Evolutionary conservation across 2,329 filamentous ascomycete species (phyloP).

Genomic region (Verruconis gallopava): DNA sequence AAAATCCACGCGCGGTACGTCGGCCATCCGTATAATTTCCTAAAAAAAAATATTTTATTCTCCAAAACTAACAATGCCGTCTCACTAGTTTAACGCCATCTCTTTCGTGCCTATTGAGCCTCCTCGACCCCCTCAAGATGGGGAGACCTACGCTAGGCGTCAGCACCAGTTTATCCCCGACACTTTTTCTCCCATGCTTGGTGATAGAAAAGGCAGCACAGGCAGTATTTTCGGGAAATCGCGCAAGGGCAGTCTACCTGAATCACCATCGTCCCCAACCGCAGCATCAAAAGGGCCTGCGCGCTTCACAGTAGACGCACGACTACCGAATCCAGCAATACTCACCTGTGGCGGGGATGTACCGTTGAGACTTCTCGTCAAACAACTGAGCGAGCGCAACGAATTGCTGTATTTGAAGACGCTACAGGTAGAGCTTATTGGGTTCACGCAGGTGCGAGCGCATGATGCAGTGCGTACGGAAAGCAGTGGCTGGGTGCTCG

Average conservation of each 20-base stretch:
- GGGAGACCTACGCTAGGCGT: slow-evolving; percentile 75
- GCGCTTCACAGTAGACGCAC: slow-evolving; percentile 64
- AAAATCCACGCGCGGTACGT: slow-evolving; percentile 56
- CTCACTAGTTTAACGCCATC: slow-evolving; percentile 33
- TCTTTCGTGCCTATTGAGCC: slow-evolving; percentile 91
- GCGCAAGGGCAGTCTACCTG: slow-evolving; percentile 5
- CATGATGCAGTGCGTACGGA: slow-evolving; percentile 62
- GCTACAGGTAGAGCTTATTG: slow-evolving; percentile 70
- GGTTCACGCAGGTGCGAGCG: slow-evolving; percentile 65
- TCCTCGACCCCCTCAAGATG: slow-evolving; percentile 55
- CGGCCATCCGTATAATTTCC: not conserved
- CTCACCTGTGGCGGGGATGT: slow-evolving; percentile 80
- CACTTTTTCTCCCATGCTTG: not conserved
- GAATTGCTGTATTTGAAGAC: slow-evolving; percentile 65
- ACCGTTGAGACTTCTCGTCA: slow-evolving; percentile 67
- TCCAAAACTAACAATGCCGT: not conserved
- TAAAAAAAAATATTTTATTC: slow-evolving; percentile 9
- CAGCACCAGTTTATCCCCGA: slow-evolving; percentile 43
- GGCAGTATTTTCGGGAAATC: slow-evolving; percentile 1
- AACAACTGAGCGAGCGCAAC: slow-evolving; percentile 55
- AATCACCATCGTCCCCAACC: slow-evolving; percentile 14
- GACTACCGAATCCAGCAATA: slow-evolving; percentile 75
- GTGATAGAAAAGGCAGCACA: slow-evolving; percentile 3
- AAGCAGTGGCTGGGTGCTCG: slow-evolving; percentile 60
- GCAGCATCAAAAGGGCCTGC: slow-evolving; percentile 27